Conservation (phyloP, 2,329 filamentous ascomycete genomes). For the Microdochium paspali region DNA sequence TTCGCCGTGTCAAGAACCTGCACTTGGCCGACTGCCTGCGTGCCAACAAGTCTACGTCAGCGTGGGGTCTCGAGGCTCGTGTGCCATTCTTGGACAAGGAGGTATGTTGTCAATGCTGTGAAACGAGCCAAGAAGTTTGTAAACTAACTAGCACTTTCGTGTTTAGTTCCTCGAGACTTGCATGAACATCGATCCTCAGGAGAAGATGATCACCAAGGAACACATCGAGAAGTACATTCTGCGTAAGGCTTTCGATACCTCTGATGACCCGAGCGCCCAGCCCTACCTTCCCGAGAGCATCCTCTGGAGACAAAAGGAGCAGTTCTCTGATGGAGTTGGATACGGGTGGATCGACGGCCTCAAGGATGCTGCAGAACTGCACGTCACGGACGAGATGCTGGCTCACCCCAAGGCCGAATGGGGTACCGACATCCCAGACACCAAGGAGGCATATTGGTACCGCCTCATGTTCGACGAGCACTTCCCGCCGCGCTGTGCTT, state of each 20-base stretch:
- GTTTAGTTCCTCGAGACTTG: conserved; percentile 73
- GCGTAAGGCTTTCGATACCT: conserved; percentile 93
- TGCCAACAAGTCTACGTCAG: conserved; percentile 97
- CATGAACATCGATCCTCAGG: conserved; percentile 89
- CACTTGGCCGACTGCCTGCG: conserved; percentile 93
- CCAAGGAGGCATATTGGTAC: conserved; percentile 98
- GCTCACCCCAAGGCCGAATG: conserved; percentile 96
- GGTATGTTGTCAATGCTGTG: conserved; percentile 27
- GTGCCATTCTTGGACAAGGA: conserved; percentile 97
- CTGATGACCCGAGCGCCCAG: conserved; percentile 67
- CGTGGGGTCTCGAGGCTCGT: conserved; percentile 95
- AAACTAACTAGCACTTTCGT: conserved; percentile 8
- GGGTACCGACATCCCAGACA: conserved; percentile 86
- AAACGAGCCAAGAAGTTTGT: conserved; percentile 1
- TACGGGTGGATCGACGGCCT: conserved; percentile 98
- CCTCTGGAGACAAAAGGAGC: conserved; percentile 97
- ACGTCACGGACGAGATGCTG: conserved; percentile 96
- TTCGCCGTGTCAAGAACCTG: conserved; percentile 90
- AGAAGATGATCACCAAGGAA: conserved; percentile 91
- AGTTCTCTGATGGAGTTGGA: conserved; percentile 96
- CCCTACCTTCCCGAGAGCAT: conserved; percentile 95
- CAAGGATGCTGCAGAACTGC: conserved; percentile 84
- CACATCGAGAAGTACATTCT: conserved; percentile 96
- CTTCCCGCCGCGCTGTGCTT: conserved; percentile 85
- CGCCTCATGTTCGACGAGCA: conserved; percentile 98